Conservation (phyloP, 163 green algal genomes). For the Chlorella variabilis region DNA sequence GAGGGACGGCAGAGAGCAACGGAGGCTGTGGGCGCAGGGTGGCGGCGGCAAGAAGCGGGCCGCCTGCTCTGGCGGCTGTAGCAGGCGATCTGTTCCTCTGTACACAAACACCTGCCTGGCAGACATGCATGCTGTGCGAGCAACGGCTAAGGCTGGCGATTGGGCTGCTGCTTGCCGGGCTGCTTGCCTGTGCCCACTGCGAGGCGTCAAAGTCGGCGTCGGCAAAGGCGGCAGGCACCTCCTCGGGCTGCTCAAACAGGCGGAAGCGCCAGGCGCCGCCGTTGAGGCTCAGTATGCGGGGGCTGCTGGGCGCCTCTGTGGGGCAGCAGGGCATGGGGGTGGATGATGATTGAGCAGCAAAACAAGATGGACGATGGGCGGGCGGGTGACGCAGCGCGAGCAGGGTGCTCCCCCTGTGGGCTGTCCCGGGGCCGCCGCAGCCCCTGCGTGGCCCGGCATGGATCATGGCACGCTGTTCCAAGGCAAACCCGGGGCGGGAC, state of each 20-base stretch:
- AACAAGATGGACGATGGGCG: too few species aligned
- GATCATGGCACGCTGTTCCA: background rate
- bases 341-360: too few species aligned
- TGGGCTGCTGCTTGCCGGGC: too few species aligned
- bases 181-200: conserved; percentile 52
- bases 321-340: too few species aligned
- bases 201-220: conserved; percentile 51
- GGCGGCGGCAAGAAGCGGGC: background rate
- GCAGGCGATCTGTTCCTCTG: too few species aligned
- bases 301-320: background rate
- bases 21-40: too few species aligned
- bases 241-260: conserved; percentile 61
- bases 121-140: background rate
- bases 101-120: too few species aligned
- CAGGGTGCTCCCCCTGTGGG: too few species aligned
- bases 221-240: conserved; percentile 64
- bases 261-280: conserved; percentile 72
- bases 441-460: background rate
- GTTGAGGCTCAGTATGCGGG: conserved; percentile 49
- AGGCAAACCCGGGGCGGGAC: background rate
- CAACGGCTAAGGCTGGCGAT: too few species aligned
- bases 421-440: background rate
- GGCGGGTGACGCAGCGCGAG: too few species aligned
- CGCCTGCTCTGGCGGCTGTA: too few species aligned
- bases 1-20: background rate